Evolutionary conservation across 1,139 yeast genomes (phyloP).

Genomic region (Hansenula sp.): DNA sequence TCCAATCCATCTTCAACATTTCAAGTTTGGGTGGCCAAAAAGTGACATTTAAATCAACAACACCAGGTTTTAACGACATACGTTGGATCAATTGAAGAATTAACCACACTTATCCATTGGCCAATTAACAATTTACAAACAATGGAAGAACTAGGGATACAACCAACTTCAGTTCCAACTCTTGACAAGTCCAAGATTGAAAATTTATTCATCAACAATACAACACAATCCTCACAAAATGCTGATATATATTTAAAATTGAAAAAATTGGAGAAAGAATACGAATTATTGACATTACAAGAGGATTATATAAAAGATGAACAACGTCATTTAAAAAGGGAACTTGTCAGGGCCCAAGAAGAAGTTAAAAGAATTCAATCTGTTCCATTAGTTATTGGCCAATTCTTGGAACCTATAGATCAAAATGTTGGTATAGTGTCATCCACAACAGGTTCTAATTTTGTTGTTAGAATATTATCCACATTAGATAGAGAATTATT

Average conservation of each 20-base stretch:
- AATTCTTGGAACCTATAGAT: slow-evolving; percentile 95
- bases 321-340: slow-evolving; percentile 93
- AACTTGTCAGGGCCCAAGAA: slow-evolving; percentile 93
- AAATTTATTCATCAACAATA: slow-evolving; percentile 20
- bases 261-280: slow-evolving; percentile 85
- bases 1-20: not conserved
- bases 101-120: too few species aligned
- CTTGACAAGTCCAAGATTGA: slow-evolving; percentile 21
- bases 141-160: slow-evolving; percentile 63
- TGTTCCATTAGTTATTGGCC: slow-evolving; percentile 97
- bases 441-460: slow-evolving; percentile 95
- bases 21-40: slow-evolving; percentile 5
- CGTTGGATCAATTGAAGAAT: not conserved
- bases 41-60: not conserved
- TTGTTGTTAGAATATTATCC: slow-evolving; percentile 90
- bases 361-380: slow-evolving; percentile 97
- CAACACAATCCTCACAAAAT: slow-evolving; percentile 27
- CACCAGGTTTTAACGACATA: not conserved
- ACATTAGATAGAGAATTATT: slow-evolving; percentile 92
- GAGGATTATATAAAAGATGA: slow-evolving; percentile 98
- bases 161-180: slow-evolving; percentile 27
- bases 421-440: slow-evolving; percentile 96
- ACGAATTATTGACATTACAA: slow-evolving; percentile 78
- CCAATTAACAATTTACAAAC: not conserved
- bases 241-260: slow-evolving; percentile 76